Evolutionary conservation across 208 protist genomes (phyloP), one percentile per base, ranked within the genome.

Genomic region (Trypanosoma brucei): DNA sequence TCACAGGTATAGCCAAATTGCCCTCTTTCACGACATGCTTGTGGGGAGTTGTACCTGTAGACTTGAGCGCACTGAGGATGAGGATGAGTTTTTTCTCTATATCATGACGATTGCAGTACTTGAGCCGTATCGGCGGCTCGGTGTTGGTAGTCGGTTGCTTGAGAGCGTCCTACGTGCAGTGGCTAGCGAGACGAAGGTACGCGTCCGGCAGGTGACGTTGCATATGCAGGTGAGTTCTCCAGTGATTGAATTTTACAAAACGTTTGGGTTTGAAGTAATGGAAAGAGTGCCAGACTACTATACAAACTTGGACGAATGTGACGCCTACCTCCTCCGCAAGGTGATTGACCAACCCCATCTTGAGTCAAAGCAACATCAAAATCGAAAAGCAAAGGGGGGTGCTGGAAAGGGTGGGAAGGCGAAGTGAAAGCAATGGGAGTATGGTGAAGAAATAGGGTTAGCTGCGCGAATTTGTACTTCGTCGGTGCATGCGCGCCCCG

Each of bases 31-130:
- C 68, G 93, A 96, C 48, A 86, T 95, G 40, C 78, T 97, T 22
- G 82, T 98, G 11, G 95, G 95, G 45, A 85, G 78, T 52, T 85
- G 96, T 49, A 95, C 91, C 9, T 97, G 86, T 65, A 84, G 93
- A 9, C 70, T 97, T 11, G 89, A 97, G 74, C 54, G 49, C 46
- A 79, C 74, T 3, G 70, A 70, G 6, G 73, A 74, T 11, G 71
- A 88, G 2, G 70, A 76, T 14, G 81, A 76, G 35, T 77, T 76
- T 49, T 59, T 57, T 7, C 72, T 96, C 30, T 98, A 98, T 79
- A 91, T 98, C 65, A 97, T 98, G 93, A 97, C 92, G 37, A 84
- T 98, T 55, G 77, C 78, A 3, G 92, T 96, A 34, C 79, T 98
- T 35, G 85, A 86, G 61, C 80, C 93, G 30, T 98, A 98, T 75